phyloP scores from a whole-genome alignment of 2,329 filamentous ascomycete genomes.

The Aspergillus sp. region DNA sequence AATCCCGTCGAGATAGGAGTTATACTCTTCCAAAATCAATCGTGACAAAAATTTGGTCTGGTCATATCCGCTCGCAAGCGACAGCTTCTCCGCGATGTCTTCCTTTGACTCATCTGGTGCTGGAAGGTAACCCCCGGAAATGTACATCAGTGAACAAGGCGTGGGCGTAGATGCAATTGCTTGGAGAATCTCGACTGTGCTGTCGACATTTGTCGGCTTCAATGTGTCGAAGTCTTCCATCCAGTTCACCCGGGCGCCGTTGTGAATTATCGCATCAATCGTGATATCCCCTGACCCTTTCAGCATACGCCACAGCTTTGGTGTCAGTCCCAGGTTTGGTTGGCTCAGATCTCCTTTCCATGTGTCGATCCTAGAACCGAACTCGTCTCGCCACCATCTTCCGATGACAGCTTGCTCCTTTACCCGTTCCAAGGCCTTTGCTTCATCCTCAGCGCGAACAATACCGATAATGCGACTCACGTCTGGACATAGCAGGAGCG shows the following conservation, averaged over 20 bases:
- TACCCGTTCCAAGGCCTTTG: conserved; percentile 1
- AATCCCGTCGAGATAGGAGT: background rate
- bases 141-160: background rate
- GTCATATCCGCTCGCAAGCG: conserved; percentile 7
- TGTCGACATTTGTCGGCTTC: conserved; percentile 8
- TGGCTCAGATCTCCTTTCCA: conserved; percentile 9
- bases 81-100: conserved; percentile 3
- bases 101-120: background rate
- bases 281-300: background rate
- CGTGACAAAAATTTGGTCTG: conserved; percentile 8
- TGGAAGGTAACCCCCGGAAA: background rate
- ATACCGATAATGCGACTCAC: conserved; percentile 3
- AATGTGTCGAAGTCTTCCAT: conserved; percentile 2
- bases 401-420: background rate
- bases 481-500: background rate
- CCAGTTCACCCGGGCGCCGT: conserved; percentile 13
- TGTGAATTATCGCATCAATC: conserved; percentile 12
- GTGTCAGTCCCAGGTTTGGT: conserved; percentile 6
- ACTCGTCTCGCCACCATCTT: conserved; percentile 8
- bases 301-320: conserved; percentile 1
- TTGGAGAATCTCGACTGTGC: conserved; percentile 6
- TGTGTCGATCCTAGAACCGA: background rate
- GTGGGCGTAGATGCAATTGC: background rate
- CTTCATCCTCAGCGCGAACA: conserved; percentile 5
- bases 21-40: conserved; percentile 4